A percentile compares a stretch with the other conserved stretches of the same genome.
Conservation (phyloP, 495 filamentous ascomycete species). For the Acidiella bohemica region DNA sequence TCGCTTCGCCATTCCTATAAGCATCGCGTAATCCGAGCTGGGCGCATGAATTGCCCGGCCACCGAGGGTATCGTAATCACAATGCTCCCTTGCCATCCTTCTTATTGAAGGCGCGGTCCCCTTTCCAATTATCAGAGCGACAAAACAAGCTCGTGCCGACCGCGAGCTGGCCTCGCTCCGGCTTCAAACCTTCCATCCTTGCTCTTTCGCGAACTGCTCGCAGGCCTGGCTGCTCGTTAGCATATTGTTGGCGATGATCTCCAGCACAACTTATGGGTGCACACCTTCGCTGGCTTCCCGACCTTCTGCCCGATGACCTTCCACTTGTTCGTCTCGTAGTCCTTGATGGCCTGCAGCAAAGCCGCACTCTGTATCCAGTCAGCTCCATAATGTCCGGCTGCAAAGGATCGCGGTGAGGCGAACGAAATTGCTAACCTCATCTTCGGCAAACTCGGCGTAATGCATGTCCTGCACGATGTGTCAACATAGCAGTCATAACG, state of each 20-base stretch:
- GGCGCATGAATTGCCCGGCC: too few relatives aligned
- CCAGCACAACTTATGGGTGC: too few relatives aligned
- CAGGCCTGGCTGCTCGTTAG: constrained; percentile 52
- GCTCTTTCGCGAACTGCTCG: constrained; percentile 96
- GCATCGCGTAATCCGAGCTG: too few relatives aligned
- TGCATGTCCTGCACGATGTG: constrained; percentile 67
- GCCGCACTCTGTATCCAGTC: constrained; percentile 53
- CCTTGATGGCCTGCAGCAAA: constrained; percentile 85
- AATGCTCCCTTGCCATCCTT: too few relatives aligned
- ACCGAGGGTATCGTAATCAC: too few relatives aligned
- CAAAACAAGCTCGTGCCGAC: too few relatives aligned
- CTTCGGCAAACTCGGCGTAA: constrained; percentile 96
- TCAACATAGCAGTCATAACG: background rate
- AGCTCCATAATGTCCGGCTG: constrained; percentile 12
- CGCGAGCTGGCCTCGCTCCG: too few relatives aligned
- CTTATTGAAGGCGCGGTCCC: too few relatives aligned
- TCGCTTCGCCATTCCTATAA: too few relatives aligned
- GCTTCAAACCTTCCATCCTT: constrained; percentile 32
- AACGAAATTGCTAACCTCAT: constrained; percentile 57
- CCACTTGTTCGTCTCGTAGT: constrained; percentile 98
- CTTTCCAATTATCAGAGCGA: too few relatives aligned
- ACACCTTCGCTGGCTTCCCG: constrained; percentile 91
- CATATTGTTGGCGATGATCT: too few relatives aligned
- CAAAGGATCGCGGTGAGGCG: constrained; percentile 16
- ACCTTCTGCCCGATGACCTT: constrained; percentile 93